A percentile compares a stretch with the other conserved stretches of the same genome.
Evolutionary conservation across 2,329 filamentous ascomycete species (phyloP).

Genomic region (Cyphellophora attinorum): DNA sequence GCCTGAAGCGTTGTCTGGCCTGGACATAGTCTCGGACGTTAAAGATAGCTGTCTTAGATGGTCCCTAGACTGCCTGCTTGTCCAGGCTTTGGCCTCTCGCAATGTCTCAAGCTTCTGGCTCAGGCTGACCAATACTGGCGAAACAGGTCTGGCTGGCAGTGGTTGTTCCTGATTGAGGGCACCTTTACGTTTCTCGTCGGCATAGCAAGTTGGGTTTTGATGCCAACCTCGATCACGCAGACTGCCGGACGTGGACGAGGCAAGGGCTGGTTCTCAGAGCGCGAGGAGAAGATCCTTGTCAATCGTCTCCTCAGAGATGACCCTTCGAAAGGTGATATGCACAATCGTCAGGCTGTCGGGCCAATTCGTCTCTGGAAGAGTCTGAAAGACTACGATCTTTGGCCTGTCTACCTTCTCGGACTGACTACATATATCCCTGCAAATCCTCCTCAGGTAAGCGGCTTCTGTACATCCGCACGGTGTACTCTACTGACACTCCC

Average conservation of each 20-base stretch:
- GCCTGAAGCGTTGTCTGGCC: too few relatives aligned
- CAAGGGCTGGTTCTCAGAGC: constrained; percentile 51
- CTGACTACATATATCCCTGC: constrained; percentile 46
- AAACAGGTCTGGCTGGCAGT: constrained; percentile 25
- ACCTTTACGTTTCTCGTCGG: constrained; percentile 45
- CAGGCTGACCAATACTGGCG: too few relatives aligned
- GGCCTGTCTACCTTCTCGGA: constrained; percentile 47
- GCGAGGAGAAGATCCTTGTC: constrained; percentile 51
- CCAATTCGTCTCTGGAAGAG: constrained; percentile 40
- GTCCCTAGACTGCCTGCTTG: constrained; percentile 39
- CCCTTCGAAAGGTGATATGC: constrained; percentile 51
- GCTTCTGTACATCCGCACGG: too few relatives aligned
- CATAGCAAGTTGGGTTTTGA: constrained; percentile 47
- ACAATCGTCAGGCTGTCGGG: constrained; percentile 46
- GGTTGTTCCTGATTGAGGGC: constrained; percentile 19
- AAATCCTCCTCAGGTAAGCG: constrained; percentile 35
- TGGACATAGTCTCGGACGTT: too few relatives aligned
- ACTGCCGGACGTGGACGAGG: constrained; percentile 55
- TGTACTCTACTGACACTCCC: too few relatives aligned
- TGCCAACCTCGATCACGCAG: constrained; percentile 54
- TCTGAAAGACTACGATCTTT: constrained; percentile 52
- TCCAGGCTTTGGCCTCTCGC: constrained; percentile 31
- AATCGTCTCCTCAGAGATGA: constrained; percentile 52
- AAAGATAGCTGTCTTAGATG: too few relatives aligned
- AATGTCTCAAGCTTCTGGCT: constrained; percentile 22